phyloP scores from a whole-genome alignment of 2,329 filamentous ascomycete species.

The Penicillium thymicola region DNA sequence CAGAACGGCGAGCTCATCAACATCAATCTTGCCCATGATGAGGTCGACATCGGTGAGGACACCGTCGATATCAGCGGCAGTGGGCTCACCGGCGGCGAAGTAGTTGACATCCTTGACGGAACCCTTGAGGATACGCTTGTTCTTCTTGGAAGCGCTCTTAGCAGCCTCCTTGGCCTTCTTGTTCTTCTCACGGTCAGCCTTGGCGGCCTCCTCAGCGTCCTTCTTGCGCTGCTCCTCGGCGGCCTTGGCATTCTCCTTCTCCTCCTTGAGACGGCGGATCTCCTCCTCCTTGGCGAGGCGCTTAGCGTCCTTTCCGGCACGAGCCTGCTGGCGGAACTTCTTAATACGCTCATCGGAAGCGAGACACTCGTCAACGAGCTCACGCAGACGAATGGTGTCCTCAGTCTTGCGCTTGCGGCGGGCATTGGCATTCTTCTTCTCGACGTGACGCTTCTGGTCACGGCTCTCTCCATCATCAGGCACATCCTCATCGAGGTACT shows the following conservation, averaged over 20 bases:
- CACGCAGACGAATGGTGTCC: conserved; percentile 85
- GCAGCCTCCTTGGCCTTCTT: conserved; percentile 99
- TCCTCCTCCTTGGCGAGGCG: conserved; percentile 84
- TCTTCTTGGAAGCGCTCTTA: conserved; percentile 99
- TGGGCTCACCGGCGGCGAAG: conserved; percentile 71
- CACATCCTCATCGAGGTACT: conserved; percentile 98
- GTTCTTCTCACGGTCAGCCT: conserved; percentile 72
- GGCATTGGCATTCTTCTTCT: conserved; percentile 96
- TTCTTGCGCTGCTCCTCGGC: conserved; percentile 76
- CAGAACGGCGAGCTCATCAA: conserved; percentile 82
- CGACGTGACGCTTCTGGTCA: conserved; percentile 96
- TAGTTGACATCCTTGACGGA: conserved; percentile 98
- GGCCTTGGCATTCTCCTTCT: conserved; percentile 76
- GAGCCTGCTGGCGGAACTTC: conserved; percentile 89
- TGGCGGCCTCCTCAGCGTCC: conserved; percentile 82
- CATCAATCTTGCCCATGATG: conserved; percentile 81
- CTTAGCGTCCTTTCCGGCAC: conserved; percentile 95
- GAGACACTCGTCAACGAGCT: conserved; percentile 82
- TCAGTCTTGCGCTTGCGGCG: conserved; percentile 99
- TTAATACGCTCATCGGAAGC: conserved; percentile 92
- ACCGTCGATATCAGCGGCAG: conserved; percentile 73
- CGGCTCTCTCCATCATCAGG: conserved; percentile 98
- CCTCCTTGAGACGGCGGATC: conserved; percentile 81
- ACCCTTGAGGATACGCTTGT: conserved; percentile 93
- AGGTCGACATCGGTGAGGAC: conserved; percentile 83